A percentile compares a stretch with the other conserved stretches of the same genome.
phyloP scores from a whole-genome alignment of 345 rosid species.

The Populus simonii region DNA sequence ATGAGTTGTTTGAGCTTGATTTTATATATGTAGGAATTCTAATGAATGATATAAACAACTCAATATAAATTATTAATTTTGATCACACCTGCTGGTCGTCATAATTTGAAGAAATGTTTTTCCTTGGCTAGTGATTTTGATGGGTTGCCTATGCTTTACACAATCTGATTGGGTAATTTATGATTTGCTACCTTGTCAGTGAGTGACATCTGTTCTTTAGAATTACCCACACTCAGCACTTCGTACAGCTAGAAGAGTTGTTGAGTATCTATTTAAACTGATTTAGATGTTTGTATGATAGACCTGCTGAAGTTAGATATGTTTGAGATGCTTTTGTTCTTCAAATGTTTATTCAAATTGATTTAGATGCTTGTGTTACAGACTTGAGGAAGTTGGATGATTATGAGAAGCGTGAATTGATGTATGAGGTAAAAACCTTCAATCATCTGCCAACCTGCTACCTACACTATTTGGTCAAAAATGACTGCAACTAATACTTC shows the following conservation, averaged over 20 bases:
- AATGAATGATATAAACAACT: neutral
- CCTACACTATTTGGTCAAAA: neutral
- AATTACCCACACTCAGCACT: neutral
- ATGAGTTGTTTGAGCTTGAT: neutral
- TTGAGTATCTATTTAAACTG: neutral
- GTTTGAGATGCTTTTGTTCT: neutral
- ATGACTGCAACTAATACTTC: neutral
- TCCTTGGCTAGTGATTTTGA: neutral
- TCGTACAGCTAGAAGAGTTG: neutral
- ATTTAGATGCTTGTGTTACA: constrained; percentile 20
- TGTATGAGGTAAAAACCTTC: constrained; percentile 30
- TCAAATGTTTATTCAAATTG: constrained; percentile 1
- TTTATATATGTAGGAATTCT: neutral
- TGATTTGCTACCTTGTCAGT: neutral
- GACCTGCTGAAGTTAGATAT: neutral
- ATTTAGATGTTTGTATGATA: neutral
- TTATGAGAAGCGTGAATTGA: constrained; percentile 45
- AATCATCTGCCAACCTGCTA: neutral
- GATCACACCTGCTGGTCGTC: neutral
- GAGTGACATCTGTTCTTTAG: neutral
- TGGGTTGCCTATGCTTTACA: neutral
- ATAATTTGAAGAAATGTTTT: neutral
- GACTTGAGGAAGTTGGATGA: constrained; percentile 34
- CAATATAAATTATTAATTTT: neutral
- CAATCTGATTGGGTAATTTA: neutral